phyloP scores from a whole-genome alignment of 2,329 filamentous ascomycete species.

The Catunica adiposa region DNA sequence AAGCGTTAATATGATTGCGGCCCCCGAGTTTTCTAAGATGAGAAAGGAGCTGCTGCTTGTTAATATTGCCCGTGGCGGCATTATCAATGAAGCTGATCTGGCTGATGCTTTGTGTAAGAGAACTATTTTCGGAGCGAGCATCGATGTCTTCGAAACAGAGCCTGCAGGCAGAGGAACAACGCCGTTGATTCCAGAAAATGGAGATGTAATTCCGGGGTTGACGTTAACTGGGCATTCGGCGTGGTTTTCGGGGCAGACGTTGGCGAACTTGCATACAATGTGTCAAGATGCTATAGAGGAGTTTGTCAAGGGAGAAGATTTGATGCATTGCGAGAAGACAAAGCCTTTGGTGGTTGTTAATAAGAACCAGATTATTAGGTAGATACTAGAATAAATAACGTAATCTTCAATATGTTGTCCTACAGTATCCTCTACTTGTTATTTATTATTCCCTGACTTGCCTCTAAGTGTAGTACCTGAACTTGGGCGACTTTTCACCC shows the following conservation, averaged over 20 bases:
- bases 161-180: constrained; percentile 15
- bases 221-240: constrained; percentile 8
- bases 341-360: constrained; percentile 7
- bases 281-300: constrained; percentile 2
- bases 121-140: constrained; percentile 22
- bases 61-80: constrained; percentile 22
- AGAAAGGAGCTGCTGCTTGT: constrained; percentile 18
- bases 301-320: not conserved
- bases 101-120: constrained; percentile 20
- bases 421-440: not conserved
- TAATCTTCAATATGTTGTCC: not conserved
- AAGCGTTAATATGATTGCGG: constrained; percentile 16
- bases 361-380: constrained; percentile 3
- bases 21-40: constrained; percentile 16
- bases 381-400: not conserved
- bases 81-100: constrained; percentile 23
- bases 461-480: constrained; percentile 21
- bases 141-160: constrained; percentile 22
- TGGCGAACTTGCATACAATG: constrained; percentile 5
- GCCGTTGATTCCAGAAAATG: constrained; percentile 9
- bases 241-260: constrained; percentile 9
- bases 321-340: not conserved
- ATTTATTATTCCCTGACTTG: not conserved
- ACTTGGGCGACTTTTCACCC: constrained; percentile 24
- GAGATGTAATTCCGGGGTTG: constrained; percentile 7